Evolutionary conservation across 176 grass and related monocot species (phyloP).

Genomic region (Eragrostis nindensis): DNA sequence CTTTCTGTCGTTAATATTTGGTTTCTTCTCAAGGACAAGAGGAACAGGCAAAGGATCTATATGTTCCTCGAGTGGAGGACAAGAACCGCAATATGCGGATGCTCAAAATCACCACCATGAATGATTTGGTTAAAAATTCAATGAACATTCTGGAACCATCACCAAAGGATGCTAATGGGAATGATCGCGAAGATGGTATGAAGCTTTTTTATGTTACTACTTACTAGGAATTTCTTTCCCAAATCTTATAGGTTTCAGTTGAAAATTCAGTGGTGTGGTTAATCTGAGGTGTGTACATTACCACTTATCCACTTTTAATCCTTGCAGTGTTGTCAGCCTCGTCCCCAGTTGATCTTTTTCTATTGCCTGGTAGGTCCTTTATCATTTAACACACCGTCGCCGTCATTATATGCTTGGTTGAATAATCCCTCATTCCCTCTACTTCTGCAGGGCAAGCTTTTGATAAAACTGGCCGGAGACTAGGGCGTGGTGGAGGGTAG

Average conservation of each 20-base stretch:
- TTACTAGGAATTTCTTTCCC: not conserved
- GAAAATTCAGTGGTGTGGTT: not conserved
- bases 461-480: conserved; percentile 82
- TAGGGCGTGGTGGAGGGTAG: conserved; percentile 96
- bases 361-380: conserved; percentile 72
- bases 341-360: conserved; percentile 74
- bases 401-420: not conserved
- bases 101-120: conserved; percentile 78
- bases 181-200: conserved; percentile 77
- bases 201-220: conserved; percentile 2
- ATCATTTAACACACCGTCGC: not conserved
- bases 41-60: conserved; percentile 63
- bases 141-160: conserved; percentile 97
- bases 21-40: conserved; percentile 51
- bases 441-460: conserved; percentile 81
- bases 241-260: not conserved
- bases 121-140: conserved; percentile 85
- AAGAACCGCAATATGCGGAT: conserved; percentile 96
- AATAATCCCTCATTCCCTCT: no score
- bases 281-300: conserved; percentile 18
- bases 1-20: conserved; percentile 35
- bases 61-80: conserved; percentile 93
- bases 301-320: conserved; percentile 36
- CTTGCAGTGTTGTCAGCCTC: conserved; percentile 74
- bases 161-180: conserved; percentile 59